These are phyloP conservation scores for Fusarium scirpi DNA, from an alignment of 2,329 filamentous ascomycete species.

Conservation along the genomic window DNA sequence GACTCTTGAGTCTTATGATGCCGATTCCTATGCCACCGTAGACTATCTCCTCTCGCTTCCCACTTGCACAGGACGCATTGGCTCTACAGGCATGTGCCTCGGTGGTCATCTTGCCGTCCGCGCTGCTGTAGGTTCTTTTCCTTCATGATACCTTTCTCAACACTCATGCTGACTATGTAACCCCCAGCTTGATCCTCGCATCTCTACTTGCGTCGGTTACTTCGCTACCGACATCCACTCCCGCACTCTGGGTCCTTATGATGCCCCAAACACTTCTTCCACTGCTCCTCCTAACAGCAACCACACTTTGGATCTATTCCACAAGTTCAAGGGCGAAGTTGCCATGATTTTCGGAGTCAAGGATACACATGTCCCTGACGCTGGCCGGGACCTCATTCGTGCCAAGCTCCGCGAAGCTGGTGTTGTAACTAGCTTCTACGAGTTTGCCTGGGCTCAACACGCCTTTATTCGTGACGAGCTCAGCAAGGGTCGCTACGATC, in stretches of 20 bases:
- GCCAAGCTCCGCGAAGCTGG: slow-evolving; percentile 82
- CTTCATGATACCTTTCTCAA: neutral
- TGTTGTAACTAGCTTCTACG: slow-evolving; percentile 83
- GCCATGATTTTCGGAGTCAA: slow-evolving; percentile 92
- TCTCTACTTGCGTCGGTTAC: slow-evolving; percentile 84
- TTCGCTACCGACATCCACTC: slow-evolving; percentile 94
- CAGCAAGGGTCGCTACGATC: slow-evolving; percentile 93
- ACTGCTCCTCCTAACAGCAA: slow-evolving; percentile 54
- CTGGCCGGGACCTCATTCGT: slow-evolving; percentile 85
- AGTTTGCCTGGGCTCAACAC: slow-evolving; percentile 93
- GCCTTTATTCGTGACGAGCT: slow-evolving; percentile 94
- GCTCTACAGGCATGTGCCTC: slow-evolving; percentile 90
- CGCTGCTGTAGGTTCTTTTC: slow-evolving; percentile 59
- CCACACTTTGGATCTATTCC: slow-evolving; percentile 67
- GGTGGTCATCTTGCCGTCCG: slow-evolving; percentile 85
- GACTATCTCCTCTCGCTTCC: slow-evolving; percentile 77
- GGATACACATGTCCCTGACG: slow-evolving; percentile 89
- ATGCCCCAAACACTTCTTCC: slow-evolving; percentile 60
- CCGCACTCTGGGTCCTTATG: slow-evolving; percentile 75
- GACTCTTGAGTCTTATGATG: slow-evolving; percentile 88
- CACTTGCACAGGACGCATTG: slow-evolving; percentile 85
- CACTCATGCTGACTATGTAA: neutral
- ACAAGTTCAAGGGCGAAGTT: slow-evolving; percentile 82
- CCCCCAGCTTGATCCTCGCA: slow-evolving; percentile 75
- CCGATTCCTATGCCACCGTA: slow-evolving; percentile 76